Evolutionary conservation across 2,329 filamentous ascomycete genomes (phyloP), one percentile per base, ranked within the genome.

Genomic region (Bisporella sp.): DNA sequence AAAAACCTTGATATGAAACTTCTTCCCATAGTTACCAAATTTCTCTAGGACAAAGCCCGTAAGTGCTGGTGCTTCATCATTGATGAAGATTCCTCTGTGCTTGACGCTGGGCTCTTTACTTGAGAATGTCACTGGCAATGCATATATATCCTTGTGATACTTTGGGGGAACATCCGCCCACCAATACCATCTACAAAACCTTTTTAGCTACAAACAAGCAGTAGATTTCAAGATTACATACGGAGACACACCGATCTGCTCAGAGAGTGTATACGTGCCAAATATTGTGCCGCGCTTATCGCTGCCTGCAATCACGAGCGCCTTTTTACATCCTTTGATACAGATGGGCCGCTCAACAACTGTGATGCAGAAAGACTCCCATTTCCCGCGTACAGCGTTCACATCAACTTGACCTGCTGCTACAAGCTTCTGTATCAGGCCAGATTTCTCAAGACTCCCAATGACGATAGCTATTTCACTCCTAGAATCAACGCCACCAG

Each of bases 1-100:
- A 55, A 85, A 87, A 13, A 89, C 77, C 13, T 78, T 77, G 8
- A 74, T 70, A 66, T 88, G 87, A 64, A 87, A 85, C 3, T 77
- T 72, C 9, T 74, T 69, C 50, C 76, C 77, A 54, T 73, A 76
- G 2, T 69, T 71, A 4, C 68, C 66, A 32, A 71, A 58, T 29
- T 59, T 57, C 29, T 52, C 54, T 12, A 41, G 39, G 5, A 84
- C 74, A 79, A 82, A 87, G 47, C 78, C 78, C 0, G 82, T 84
- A 32, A 80, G 61, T 7, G 73, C 73, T 1, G 77, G 77, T 5
- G 75, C 73, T 53, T 81, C 76, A 50, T 80, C 77, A 55, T 80
- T 80, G 61, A 81, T 69, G 63, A 80, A 80, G 55, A 80, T 72
- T 5, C 76, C 77, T 30, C 77, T 71, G 58, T 78, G 79, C 55